Conservation (phyloP, 352 stramenopile species). For the Labyrinthula sp. region DNA sequence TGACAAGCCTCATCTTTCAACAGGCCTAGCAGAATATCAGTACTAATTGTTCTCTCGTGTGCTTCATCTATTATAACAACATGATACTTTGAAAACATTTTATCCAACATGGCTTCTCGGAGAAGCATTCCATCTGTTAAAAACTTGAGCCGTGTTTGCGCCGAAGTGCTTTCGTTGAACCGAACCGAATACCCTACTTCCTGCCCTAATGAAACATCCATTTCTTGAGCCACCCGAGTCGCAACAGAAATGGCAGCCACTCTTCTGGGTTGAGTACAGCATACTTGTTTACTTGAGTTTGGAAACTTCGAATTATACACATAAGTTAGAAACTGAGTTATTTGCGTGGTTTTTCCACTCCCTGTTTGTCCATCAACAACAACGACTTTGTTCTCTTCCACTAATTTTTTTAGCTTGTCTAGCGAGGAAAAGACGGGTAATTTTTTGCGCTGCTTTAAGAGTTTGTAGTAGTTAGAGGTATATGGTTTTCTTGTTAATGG, state of each 20-base stretch:
- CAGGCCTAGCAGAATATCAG: conserved; percentile 89
- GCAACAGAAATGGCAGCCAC: conserved; percentile 93
- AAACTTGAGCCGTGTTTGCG: conserved; percentile 50
- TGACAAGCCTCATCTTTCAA: conserved; percentile 77
- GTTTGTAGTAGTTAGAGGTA: conserved; percentile 65
- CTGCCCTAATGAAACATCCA: conserved; percentile 83
- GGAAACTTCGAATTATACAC: conserved; percentile 35
- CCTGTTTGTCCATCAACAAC: conserved; percentile 96
- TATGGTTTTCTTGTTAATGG: conserved; percentile 64
- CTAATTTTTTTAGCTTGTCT: conserved; percentile 49
- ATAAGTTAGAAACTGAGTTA: conserved; percentile 74
- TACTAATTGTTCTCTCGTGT: conserved; percentile 86
- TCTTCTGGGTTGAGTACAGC: conserved; percentile 86
- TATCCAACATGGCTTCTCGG: conserved; percentile 86
- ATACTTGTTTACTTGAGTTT: conserved; percentile 41
- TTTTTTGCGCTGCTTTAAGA: conserved; percentile 57
- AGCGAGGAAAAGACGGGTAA: conserved; percentile 69
- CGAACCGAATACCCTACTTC: conserved; percentile 98
- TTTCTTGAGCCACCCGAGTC: conserved; percentile 89
- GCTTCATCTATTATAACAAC: conserved; percentile 91
- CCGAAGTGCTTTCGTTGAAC: conserved; percentile 83
- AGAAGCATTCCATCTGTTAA: conserved; percentile 87
- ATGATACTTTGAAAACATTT: conserved; percentile 74
- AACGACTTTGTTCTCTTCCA: conserved; percentile 67
- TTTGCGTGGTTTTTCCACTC: conserved; percentile 82